Evolutionary conservation across 805 yeast species (phyloP).

Genomic region (Maudiozyma serrabonitensis): DNA sequence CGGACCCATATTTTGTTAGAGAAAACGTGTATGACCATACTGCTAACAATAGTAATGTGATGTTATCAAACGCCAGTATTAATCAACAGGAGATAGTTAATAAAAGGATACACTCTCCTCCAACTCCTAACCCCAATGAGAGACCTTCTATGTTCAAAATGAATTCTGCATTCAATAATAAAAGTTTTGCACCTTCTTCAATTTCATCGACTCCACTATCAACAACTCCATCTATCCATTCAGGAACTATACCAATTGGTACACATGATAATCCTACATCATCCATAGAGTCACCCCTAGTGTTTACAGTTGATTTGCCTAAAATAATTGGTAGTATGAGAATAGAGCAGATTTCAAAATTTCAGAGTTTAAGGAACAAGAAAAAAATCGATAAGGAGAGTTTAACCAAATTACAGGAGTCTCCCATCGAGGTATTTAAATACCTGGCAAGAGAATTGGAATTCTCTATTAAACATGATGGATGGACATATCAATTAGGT

Average conservation of each 20-base stretch:
- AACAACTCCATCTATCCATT: constrained; percentile 7
- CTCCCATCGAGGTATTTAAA: constrained; percentile 27
- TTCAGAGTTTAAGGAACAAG: background rate
- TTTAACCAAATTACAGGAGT: constrained; percentile 13
- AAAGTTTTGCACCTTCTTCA: constrained; percentile 6
- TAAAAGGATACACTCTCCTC: constrained; percentile 12
- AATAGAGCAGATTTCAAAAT: constrained; percentile 9
- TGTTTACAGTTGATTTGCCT: constrained; percentile 25
- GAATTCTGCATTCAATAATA: constrained; percentile 11
- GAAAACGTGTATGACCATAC: background rate
- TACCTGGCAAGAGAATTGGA: constrained; percentile 26
- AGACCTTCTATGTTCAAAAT: constrained; percentile 10
- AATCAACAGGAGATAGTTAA: background rate
- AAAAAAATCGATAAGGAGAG: constrained; percentile 1
- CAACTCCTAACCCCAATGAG: constrained; percentile 9
- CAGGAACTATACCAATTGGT: constrained; percentile 8
- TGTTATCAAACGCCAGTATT: background rate
- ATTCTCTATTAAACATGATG: constrained; percentile 16
- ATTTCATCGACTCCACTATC: constrained; percentile 4
- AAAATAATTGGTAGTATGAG: constrained; percentile 23
- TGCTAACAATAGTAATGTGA: background rate
- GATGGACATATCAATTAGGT: background rate
- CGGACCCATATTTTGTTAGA: background rate
- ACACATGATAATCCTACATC: constrained; percentile 2
- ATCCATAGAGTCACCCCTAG: constrained; percentile 13